Evolutionary conservation across 208 protist species (phyloP).

Genomic region (Trichomonas vaginalis): DNA sequence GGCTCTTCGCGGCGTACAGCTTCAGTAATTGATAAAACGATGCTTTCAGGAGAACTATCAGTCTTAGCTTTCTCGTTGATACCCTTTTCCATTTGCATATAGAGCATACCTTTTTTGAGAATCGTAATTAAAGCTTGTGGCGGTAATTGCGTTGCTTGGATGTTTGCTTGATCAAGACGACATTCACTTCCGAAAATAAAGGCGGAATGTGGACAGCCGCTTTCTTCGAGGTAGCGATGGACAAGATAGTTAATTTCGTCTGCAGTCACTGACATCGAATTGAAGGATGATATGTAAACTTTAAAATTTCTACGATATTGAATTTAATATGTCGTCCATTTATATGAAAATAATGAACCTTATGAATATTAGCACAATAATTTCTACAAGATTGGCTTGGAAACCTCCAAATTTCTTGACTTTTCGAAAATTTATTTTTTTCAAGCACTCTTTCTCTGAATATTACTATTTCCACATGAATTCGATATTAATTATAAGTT

Average conservation of each 20-base stretch:
- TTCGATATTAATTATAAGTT: too few species aligned
- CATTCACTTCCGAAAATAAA: neutral
- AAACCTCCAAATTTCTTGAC: too few species aligned
- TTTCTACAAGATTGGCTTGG: too few species aligned
- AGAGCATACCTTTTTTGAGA: neutral
- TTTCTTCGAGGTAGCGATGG: slow-evolving; percentile 65
- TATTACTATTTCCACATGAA: too few species aligned
- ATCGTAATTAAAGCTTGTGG: neutral
- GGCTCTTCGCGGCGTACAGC: neutral
- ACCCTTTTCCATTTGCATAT: slow-evolving; percentile 7
- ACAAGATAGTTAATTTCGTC: slow-evolving; percentile 69
- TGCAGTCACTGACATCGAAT: slow-evolving; percentile 18
- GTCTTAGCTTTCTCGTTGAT: neutral
- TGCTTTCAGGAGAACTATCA: neutral
- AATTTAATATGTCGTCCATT: too few species aligned
- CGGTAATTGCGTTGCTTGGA: neutral
- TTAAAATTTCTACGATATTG: too few species aligned
- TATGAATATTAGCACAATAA: too few species aligned
- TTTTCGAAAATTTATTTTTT: too few species aligned
- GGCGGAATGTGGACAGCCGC: slow-evolving; percentile 17
- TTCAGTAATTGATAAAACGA: neutral
- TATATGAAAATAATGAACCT: too few species aligned
- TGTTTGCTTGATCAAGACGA: neutral
- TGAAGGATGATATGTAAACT: neutral
- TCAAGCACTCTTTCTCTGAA: too few species aligned